Conservation (phyloP, 495 filamentous ascomycete species). For the Jackrogersella multiformis region DNA sequence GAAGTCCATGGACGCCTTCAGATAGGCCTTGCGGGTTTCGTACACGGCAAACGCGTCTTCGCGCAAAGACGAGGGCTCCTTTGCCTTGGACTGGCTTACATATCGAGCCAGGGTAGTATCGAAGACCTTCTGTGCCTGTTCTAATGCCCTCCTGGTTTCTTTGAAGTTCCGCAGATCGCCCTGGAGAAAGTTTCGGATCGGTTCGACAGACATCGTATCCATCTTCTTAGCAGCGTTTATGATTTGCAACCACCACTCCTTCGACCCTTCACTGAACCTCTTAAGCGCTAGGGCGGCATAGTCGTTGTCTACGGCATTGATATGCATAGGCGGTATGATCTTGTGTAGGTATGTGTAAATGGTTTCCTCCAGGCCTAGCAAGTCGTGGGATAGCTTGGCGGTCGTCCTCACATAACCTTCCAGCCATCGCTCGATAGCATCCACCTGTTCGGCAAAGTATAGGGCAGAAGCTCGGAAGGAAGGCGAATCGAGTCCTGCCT, state of each 20-base stretch:
- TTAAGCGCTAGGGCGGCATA: constrained; percentile 89
- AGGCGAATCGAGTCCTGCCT: constrained; percentile 94
- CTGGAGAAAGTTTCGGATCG: constrained; percentile 77
- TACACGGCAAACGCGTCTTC: constrained; percentile 98
- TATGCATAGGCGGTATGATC: constrained; percentile 71
- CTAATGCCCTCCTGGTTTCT: constrained; percentile 77
- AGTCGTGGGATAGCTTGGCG: constrained; percentile 78
- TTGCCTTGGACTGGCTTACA: constrained; percentile 84
- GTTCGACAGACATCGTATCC: constrained; percentile 79
- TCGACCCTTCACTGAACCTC: constrained; percentile 82
- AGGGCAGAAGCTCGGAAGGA: constrained; percentile 89
- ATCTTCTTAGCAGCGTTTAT: constrained; percentile 75
- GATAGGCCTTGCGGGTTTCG: constrained; percentile 89
- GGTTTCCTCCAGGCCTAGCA: constrained; percentile 71
- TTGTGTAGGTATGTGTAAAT: constrained; percentile 79
- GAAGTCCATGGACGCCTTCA: constrained; percentile 93
- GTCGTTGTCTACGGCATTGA: constrained; percentile 84
- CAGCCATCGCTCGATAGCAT: constrained; percentile 91
- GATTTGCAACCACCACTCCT: constrained; percentile 85
- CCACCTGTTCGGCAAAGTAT: constrained; percentile 93
- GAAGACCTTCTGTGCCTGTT: constrained; percentile 82
- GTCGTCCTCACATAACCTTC: constrained; percentile 84
- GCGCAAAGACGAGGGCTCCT: constrained; percentile 86
- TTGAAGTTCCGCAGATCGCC: constrained; percentile 70
- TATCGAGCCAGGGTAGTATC: constrained; percentile 84